A percentile compares a stretch with the other conserved stretches of the same genome.
These are phyloP conservation scores for Rutstroemia sydowiana DNA, from an alignment of 2,329 filamentous ascomycete species.

Conservation along the genomic window DNA sequence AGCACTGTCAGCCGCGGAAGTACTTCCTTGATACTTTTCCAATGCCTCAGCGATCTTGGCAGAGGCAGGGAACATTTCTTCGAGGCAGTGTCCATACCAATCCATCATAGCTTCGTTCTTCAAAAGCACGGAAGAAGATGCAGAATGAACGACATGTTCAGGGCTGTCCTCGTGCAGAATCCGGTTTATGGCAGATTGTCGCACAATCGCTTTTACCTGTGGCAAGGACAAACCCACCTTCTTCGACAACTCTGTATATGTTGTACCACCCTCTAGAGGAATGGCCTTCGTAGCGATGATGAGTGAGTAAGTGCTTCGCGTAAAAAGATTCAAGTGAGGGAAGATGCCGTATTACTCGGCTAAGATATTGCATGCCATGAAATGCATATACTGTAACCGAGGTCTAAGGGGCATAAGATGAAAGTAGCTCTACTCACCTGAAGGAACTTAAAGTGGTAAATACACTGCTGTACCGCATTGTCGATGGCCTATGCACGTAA, in stretches of 20 bases:
- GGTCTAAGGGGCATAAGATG: no score
- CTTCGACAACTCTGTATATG: not conserved
- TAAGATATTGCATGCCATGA: no score
- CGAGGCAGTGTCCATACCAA: not conserved
- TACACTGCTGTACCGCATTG: not conserved
- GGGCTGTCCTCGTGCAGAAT: not conserved
- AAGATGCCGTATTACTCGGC: no score
- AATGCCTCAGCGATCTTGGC: not conserved
- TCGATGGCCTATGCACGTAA: not conserved
- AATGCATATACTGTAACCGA: no score
- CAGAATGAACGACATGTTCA: conserved; percentile 1
- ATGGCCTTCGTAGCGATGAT: no score
- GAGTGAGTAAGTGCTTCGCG: no score
- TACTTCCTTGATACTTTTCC: not conserved
- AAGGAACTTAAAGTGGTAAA: conserved; percentile 3
- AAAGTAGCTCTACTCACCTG: no score
- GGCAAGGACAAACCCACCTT: not conserved
- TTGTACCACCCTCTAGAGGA: not conserved
- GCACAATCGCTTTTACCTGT: not conserved
- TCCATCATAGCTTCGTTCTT: not conserved
- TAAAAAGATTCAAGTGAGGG: no score
- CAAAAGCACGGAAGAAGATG: not conserved
- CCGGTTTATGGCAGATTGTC: not conserved
- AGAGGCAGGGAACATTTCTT: conserved; percentile 3
- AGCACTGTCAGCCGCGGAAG: not conserved